phyloP scores from a whole-genome alignment of 2,329 filamentous ascomycete genomes.

The Gremmenia infestans region DNA sequence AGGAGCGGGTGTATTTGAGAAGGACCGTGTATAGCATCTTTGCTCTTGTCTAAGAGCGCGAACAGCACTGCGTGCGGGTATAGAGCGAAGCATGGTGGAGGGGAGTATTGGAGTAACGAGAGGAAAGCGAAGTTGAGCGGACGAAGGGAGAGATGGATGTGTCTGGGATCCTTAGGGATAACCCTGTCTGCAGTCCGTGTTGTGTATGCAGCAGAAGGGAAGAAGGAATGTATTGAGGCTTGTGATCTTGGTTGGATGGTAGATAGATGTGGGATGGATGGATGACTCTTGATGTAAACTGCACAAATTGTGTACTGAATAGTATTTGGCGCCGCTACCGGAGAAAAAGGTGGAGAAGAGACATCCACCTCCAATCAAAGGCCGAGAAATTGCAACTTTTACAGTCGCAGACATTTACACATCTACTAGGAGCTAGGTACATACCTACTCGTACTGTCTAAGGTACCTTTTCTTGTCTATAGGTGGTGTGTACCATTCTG shows the following conservation, averaged over 20 bases:
- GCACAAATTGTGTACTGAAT: too few relatives aligned
- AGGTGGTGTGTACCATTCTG: not conserved
- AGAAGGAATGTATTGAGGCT: not conserved
- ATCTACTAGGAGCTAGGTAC: not conserved
- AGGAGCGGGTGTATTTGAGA: constrained; percentile 40
- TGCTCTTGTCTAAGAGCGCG: constrained; percentile 36
- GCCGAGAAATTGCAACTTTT: too few relatives aligned
- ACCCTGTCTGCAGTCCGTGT: not conserved
- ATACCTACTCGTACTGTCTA: not conserved
- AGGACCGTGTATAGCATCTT: constrained; percentile 31
- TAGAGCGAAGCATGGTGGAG: constrained; percentile 42
- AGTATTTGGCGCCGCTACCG: not conserved
- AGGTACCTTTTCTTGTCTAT: not conserved
- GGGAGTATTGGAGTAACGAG: not conserved
- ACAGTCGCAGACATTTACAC: not conserved
- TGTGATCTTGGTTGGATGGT: not conserved
- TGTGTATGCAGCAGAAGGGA: not conserved
- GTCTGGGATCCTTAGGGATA: not conserved
- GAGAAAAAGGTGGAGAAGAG: not conserved
- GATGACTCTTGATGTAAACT: too few relatives aligned
- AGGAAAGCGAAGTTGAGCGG: not conserved
- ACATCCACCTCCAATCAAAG: not conserved
- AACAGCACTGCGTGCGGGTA: constrained; percentile 43
- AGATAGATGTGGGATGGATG: not conserved
- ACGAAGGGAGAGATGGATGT: not conserved